These are phyloP conservation scores for Suillus tomentosus DNA, from an alignment of 768 basidiomycete species.

Conservation along the genomic window DNA sequence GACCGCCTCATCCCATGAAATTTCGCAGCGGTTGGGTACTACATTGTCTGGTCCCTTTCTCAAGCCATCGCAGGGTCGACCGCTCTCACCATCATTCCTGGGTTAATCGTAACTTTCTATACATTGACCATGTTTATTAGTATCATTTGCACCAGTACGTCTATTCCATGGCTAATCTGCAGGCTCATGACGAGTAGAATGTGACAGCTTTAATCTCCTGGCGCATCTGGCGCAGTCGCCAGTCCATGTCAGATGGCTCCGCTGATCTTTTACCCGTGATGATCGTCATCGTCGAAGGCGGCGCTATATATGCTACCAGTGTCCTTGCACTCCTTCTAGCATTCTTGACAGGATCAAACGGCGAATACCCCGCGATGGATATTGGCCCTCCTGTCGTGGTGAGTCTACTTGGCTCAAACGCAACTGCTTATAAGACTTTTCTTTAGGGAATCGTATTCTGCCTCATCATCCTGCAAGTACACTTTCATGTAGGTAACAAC, in stretches of 20 bases:
- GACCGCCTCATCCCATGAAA: neutral
- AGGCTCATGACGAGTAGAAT: neutral
- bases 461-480: slow-evolving; percentile 3
- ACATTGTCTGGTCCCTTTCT: slow-evolving; percentile 3
- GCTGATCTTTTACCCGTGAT: neutral
- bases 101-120: neutral
- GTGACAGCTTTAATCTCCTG: neutral
- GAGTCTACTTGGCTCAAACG: neutral
- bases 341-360: neutral
- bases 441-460: neutral
- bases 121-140: neutral
- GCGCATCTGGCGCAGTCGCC: neutral
- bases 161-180: neutral
- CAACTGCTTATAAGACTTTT: neutral
- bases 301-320: neutral
- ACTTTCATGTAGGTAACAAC: neutral
- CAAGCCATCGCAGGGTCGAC: neutral
- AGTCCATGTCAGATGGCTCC: neutral
- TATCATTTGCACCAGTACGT: neutral
- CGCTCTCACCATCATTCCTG: neutral
- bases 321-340: slow-evolving; percentile 2
- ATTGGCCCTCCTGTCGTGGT: neutral
- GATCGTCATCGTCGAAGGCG: neutral
- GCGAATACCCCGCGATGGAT: neutral
- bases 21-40: neutral